phyloP scores from a whole-genome alignment of 108 stramenopile genomes.

The Phaeodactylum tricornutum region DNA sequence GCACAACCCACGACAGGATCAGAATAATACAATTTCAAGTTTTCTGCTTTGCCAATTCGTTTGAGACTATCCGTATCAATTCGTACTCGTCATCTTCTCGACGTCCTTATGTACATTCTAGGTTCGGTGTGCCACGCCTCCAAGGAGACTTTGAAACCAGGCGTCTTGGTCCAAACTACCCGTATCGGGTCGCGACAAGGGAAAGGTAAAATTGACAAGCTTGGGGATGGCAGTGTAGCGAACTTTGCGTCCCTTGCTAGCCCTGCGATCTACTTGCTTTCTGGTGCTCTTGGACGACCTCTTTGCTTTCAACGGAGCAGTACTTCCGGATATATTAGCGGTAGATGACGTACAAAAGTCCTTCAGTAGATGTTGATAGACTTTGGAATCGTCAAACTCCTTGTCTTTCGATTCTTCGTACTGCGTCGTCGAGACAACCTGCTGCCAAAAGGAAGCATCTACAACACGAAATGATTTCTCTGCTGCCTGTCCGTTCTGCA shows the following conservation, averaged over 20 bases:
- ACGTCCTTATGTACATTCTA: too few relatives aligned
- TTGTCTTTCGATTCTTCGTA: slow-evolving; percentile 11
- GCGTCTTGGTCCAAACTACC: slow-evolving; percentile 49
- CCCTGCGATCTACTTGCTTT: slow-evolving; percentile 75
- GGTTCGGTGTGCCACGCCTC: slow-evolving; percentile 53
- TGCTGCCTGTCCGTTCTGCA: slow-evolving; percentile 33
- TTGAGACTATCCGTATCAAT: too few relatives aligned
- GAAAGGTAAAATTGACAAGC: slow-evolving; percentile 91
- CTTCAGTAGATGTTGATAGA: slow-evolving; percentile 89
- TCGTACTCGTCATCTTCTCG: too few relatives aligned
- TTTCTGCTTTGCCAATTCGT: too few relatives aligned
- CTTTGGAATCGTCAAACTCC: slow-evolving; percentile 78
- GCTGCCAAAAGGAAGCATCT: slow-evolving; percentile 42
- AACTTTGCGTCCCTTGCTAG: slow-evolving; percentile 92
- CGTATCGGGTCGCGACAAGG: slow-evolving; percentile 44
- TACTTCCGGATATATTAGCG: slow-evolving; percentile 16
- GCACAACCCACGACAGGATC: too few relatives aligned
- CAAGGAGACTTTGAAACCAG: slow-evolving; percentile 79
- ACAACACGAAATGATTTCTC: slow-evolving; percentile 28
- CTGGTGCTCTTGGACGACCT: slow-evolving; percentile 30
- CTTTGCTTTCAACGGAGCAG: slow-evolving; percentile 22
- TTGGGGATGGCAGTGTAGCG: slow-evolving; percentile 85
- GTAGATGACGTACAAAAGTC: slow-evolving; percentile 48
- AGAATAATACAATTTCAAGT: too few relatives aligned
- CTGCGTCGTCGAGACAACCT: slow-evolving; percentile 42